Percentiles rank a stretch among this genome's conserved stretches.
Conservation (phyloP, 345 rosid species). For the Passiflora organensis region DNA sequence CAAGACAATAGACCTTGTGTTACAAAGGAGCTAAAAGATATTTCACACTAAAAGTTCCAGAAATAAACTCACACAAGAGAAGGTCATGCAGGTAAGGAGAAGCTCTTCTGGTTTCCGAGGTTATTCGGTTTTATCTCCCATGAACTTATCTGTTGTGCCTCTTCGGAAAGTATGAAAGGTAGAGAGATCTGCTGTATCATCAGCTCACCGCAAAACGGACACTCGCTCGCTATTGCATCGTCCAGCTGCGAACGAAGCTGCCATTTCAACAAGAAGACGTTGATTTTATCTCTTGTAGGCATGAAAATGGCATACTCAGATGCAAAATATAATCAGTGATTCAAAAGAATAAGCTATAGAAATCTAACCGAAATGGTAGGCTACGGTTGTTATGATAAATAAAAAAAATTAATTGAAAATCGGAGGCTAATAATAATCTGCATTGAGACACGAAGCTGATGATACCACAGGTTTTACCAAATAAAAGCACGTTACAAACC, state of each 20-base stretch:
- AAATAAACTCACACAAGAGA: no score
- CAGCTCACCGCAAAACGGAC: slow-evolving; percentile 93
- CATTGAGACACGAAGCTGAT: not conserved
- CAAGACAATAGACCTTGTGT: no score
- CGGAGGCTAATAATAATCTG: not conserved
- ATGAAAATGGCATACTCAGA: not conserved
- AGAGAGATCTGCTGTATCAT: slow-evolving; percentile 77
- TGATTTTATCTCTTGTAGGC: not conserved
- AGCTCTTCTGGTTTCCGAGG: slow-evolving; percentile 53
- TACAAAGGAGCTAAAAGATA: no score
- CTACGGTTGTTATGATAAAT: not conserved
- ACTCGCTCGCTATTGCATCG: slow-evolving; percentile 89
- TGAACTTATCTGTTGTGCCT: slow-evolving; percentile 55
- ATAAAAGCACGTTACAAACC: slow-evolving; percentile 43
- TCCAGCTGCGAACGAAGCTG: slow-evolving; percentile 93
- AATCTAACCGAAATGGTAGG: no score
- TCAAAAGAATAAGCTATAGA: not conserved
- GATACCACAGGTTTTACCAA: not conserved
- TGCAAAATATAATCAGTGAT: not conserved
- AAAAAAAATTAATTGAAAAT: not conserved
- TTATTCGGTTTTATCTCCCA: slow-evolving; percentile 80
- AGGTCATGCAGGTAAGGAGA: slow-evolving; percentile 45
- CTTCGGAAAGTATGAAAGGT: slow-evolving; percentile 69
- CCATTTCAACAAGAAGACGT: slow-evolving; percentile 14
- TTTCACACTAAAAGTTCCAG: no score